Conservation (phyloP, 192 early-diverging fungal species). For the Umbelopsis isabellina region DNA sequence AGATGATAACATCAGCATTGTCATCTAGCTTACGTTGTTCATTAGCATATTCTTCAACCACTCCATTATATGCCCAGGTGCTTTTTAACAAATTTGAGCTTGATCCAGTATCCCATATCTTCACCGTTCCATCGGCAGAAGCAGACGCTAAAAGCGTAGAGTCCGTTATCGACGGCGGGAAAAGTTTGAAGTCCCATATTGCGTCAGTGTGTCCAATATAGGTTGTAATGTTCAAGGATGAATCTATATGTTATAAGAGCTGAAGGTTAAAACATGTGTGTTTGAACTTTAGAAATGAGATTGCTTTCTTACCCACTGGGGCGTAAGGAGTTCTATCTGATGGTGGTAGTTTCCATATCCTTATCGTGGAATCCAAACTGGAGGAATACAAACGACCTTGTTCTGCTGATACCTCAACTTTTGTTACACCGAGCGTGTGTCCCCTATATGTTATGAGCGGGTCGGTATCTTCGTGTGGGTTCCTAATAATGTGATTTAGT, state of each 20-base stretch:
- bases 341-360: constrained; percentile 65
- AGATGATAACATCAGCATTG: no score
- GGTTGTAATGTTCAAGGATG: constrained; percentile 55
- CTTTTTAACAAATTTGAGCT: constrained; percentile 50
- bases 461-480: constrained; percentile 57
- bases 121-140: constrained; percentile 80
- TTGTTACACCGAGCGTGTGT: constrained; percentile 69
- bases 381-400: constrained; percentile 68
- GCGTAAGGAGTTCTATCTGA: constrained; percentile 58
- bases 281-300: background rate
- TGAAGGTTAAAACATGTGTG: no score
- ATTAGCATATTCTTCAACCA: constrained; percentile 6
- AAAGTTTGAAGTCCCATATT: constrained; percentile 83
- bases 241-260: constrained; percentile 33
- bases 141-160: constrained; percentile 68
- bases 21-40: background rate
- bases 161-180: constrained; percentile 52
- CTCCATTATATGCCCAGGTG: constrained; percentile 50
- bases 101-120: constrained; percentile 74
- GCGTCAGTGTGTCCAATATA: constrained; percentile 82
- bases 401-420: constrained; percentile 63
- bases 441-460: constrained; percentile 77
- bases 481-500: background rate
- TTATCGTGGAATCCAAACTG: constrained; percentile 73
- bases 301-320: constrained; percentile 43